A percentile compares a stretch with the other conserved stretches of the same genome.
Conservation (phyloP, 345 rosid genomes). For the Syzygium grande region DNA sequence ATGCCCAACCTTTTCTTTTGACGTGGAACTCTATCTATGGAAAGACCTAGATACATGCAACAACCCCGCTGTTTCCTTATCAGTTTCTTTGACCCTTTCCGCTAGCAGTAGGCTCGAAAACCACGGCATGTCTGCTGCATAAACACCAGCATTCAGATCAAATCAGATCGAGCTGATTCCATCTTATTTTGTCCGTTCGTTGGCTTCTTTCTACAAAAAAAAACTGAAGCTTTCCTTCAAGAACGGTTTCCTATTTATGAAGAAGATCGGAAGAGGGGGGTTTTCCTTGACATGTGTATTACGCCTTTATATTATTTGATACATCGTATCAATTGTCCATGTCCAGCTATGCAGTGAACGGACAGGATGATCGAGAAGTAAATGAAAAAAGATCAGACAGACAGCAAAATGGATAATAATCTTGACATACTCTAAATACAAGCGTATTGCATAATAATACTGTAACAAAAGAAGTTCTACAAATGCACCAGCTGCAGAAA, state of each 20-base stretch:
- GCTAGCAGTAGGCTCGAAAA: not conserved
- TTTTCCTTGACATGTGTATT: not conserved
- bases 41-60: not conserved
- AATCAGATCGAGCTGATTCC: not conserved
- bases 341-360: not conserved
- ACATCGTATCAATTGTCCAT: not conserved
- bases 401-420: not conserved
- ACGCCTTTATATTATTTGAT: not conserved
- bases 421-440: not conserved
- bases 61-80: not conserved
- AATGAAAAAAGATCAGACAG: not conserved
- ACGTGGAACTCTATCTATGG: not conserved
- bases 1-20: not conserved
- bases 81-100: not conserved
- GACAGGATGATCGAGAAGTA: not conserved
- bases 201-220: not conserved
- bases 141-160: not conserved
- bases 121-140: not conserved
- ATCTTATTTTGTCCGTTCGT: not conserved
- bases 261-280: not conserved
- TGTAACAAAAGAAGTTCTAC: not conserved
- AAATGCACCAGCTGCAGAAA: not conserved
- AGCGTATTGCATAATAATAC: not conserved
- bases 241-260: not conserved
- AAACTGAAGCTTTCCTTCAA: not conserved